Base-by-base conservation (phyloP, 495 filamentous ascomycete species). In the Trichoderma orchidacearum region DNA sequence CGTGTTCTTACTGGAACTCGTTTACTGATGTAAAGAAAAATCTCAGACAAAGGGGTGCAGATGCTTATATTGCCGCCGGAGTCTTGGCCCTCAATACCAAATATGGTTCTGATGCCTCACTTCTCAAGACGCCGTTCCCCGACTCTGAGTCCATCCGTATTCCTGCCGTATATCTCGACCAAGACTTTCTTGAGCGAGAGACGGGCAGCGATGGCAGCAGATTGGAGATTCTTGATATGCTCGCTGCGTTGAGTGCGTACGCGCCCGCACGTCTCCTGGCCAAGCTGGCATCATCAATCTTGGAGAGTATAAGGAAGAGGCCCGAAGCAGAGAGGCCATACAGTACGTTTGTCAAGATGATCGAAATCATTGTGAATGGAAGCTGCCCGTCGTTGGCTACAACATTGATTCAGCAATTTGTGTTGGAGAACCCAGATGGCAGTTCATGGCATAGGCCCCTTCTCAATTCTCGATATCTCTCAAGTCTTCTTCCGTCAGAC, bases 371-470 rank as follows among this genome's bases (percentile, higher is more conserved):
- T 6, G 11, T 63, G 53, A 13, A 34, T 58, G 23, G 21, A 25
- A 41, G 12, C 7, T 52, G 48, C 12, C 66, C 66, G 1, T 31
- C 55, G 1, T 23, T 57, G 11, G 64, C 64, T 2, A 60, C 45
- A 27, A 34, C 58, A 2, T 56, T 72, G 21, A 54, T 69, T 13
- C 61, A 63, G 29, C 52, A 63, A n/a, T 56, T 67, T 15, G 63
- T 73, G 7, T 41, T 75, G 11, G 56, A 70, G n/a, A 52, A 59
- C n/a, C 66, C 66, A 15, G 62, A 65, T 36, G 59, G 68, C 27
- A 72, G 66, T 35, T 66, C 69, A 7, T 74, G 68, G 71, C 68
- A 71, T 60, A 60, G 68, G 6, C 58, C 60, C 25, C 30, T 74
- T 0, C 58, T 74, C 13, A 61, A 58, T 25, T 15, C 30, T 1